Conservation (phyloP, 352 stramenopile genomes). For the Phytopythium vexans region DNA sequence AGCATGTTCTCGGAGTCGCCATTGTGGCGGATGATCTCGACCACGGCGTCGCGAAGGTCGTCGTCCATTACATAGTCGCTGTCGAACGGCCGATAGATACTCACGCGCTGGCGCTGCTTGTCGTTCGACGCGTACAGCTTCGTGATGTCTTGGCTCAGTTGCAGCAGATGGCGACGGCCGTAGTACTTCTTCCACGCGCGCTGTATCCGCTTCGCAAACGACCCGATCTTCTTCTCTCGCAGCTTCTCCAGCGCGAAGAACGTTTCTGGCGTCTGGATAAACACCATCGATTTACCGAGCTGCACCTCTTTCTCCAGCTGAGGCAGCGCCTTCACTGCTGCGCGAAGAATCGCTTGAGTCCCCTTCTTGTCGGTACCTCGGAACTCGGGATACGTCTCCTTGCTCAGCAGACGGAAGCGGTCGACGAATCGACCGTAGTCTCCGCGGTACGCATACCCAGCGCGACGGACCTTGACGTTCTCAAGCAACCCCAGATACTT, state of each 20-base stretch:
- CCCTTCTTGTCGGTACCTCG: constrained; percentile 80
- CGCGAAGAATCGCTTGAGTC: constrained; percentile 73
- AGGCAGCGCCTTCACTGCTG: constrained; percentile 64
- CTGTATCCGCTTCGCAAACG: constrained; percentile 79
- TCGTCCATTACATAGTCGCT: constrained; percentile 78
- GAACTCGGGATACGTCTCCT: constrained; percentile 83
- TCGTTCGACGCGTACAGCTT: constrained; percentile 79
- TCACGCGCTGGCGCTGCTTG: constrained; percentile 83
- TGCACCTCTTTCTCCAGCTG: constrained; percentile 83
- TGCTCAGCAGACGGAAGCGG: constrained; percentile 77
- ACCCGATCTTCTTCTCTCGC: constrained; percentile 75
- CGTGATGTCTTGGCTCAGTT: constrained; percentile 82
- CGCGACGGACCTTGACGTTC: constrained; percentile 86
- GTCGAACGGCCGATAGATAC: constrained; percentile 86
- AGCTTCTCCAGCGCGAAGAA: constrained; percentile 90
- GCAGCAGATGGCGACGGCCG: constrained; percentile 73
- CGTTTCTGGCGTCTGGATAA: constrained; percentile 87
- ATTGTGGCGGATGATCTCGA: constrained; percentile 71
- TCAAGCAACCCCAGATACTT: constrained; percentile 86
- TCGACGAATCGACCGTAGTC: constrained; percentile 86
- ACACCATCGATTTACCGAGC: constrained; percentile 89
- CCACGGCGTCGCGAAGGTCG: constrained; percentile 52
- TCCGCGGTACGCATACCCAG: constrained; percentile 82
- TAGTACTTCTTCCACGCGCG: constrained; percentile 81
- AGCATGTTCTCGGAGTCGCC: constrained; percentile 81